Conservation (phyloP, 345 rosid species). For the Gossypium raimondii region DNA sequence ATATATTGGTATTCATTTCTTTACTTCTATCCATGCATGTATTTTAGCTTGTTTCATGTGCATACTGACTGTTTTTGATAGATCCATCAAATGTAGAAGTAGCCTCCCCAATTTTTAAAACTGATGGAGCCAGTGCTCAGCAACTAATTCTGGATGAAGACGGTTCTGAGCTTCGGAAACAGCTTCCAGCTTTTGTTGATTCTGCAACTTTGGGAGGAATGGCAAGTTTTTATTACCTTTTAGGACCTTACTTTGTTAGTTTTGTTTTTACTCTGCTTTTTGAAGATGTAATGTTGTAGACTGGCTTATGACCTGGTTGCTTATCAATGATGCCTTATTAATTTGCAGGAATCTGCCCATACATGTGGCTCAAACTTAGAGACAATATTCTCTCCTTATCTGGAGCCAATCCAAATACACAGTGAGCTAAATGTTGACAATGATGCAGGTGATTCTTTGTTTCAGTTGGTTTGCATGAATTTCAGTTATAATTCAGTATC, state of each 20-base stretch:
- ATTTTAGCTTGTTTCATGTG: constrained; percentile 9
- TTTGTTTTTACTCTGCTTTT: not conserved
- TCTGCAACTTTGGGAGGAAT: constrained; percentile 5
- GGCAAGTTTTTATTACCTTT: constrained; percentile 8
- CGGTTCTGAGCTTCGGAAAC: constrained; percentile 10
- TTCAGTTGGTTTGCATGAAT: constrained; percentile 1
- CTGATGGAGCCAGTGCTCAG: not conserved
- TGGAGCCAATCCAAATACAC: constrained; percentile 39
- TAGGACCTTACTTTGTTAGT: not conserved
- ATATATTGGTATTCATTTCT: not conserved
- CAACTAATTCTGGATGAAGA: constrained; percentile 10
- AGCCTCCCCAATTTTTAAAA: constrained; percentile 11
- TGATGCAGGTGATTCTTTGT: constrained; percentile 32
- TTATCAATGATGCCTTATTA: not conserved
- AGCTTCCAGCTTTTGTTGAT: constrained; percentile 6
- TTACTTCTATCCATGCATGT: not conserved
- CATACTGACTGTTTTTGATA: constrained; percentile 7
- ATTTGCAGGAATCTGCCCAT: constrained; percentile 41
- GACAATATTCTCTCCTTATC: constrained; percentile 77
- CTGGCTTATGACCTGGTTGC: not conserved
- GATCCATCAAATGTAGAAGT: constrained; percentile 8
- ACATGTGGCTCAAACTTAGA: constrained; percentile 46
- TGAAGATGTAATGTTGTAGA: not conserved
- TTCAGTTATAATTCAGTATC: not conserved
- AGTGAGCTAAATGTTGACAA: constrained; percentile 40